A percentile compares a stretch with the other conserved stretches of the same genome.
These are phyloP conservation scores for Kurtzmaniella quercitrusa DNA, from an alignment of 1,139 yeast genomes.

Conservation along the genomic window DNA sequence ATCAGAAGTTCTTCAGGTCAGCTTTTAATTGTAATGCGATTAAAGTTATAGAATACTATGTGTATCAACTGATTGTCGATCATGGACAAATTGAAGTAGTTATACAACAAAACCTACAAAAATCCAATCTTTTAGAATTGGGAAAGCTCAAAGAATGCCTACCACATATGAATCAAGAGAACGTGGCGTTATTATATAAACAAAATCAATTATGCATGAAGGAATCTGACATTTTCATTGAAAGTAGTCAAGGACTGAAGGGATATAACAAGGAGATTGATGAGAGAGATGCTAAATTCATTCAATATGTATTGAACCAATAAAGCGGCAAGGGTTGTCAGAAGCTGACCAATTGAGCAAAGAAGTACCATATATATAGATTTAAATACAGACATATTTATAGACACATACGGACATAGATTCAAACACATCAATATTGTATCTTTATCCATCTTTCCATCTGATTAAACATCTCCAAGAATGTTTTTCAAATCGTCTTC, in stretches of 20 bases:
- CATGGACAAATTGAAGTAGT: slow-evolving; percentile 1
- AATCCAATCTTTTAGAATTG: slow-evolving; percentile 3
- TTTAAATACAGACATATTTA: too few relatives aligned
- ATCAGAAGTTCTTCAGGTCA: not conserved
- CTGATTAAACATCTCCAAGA: slow-evolving; percentile 11
- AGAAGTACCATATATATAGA: too few relatives aligned
- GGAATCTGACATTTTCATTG: not conserved
- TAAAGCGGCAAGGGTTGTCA: too few relatives aligned
- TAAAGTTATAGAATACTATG: slow-evolving; percentile 12
- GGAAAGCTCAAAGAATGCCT: not conserved
- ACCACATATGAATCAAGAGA: not conserved
- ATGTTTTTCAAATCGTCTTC: slow-evolving; percentile 36
- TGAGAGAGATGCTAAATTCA: slow-evolving; percentile 21
- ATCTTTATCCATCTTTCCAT: too few relatives aligned
- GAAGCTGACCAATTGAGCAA: too few relatives aligned
- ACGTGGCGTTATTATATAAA: not conserved
- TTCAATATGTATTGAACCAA: slow-evolving; percentile 16
- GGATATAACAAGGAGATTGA: slow-evolving; percentile 21
- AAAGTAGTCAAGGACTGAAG: slow-evolving; percentile 8
- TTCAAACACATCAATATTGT: too few relatives aligned
- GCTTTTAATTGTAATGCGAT: not conserved
- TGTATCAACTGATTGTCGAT: slow-evolving; percentile 10
- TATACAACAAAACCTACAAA: too few relatives aligned
- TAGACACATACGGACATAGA: too few relatives aligned
- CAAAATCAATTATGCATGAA: not conserved